Percentiles rank a stretch among this genome's conserved stretches.
Conservation (phyloP, 192 early-diverging fungal genomes). For the Coemansia sp. region DNA sequence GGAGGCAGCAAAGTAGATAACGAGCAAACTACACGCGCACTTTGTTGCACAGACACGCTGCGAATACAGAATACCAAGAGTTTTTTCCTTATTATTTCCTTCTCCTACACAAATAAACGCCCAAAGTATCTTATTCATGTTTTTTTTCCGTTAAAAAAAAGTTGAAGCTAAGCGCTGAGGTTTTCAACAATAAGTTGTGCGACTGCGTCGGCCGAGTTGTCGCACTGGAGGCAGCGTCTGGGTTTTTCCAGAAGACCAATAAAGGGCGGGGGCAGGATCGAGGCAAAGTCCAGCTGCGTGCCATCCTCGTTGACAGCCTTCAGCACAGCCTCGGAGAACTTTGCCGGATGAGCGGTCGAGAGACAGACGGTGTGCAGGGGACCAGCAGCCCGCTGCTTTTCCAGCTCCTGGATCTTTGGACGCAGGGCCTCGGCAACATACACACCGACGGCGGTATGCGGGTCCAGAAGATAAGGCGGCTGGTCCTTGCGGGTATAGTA, state of each 20-base stretch:
- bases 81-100: background rate
- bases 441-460: constrained; percentile 96
- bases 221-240: constrained; percentile 55
- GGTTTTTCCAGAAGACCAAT: constrained; percentile 69
- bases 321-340: constrained; percentile 92
- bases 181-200: constrained; percentile 31
- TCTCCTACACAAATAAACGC: background rate
- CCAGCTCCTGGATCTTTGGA: constrained; percentile 11
- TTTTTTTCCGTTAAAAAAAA: background rate
- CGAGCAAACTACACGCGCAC: too few relatives aligned
- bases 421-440: constrained; percentile 67
- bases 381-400: background rate
- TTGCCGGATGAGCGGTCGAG: constrained; percentile 93
- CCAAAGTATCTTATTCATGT: background rate
- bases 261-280: constrained; percentile 67
- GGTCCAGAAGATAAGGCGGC: constrained; percentile 79
- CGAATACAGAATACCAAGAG: background rate
- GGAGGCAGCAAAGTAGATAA: constrained; percentile 27
- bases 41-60: too few relatives aligned
- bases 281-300: constrained; percentile 53
- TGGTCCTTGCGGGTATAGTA: constrained; percentile 48
- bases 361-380: constrained; percentile 59
- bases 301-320: constrained; percentile 59
- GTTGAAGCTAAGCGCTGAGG: background rate
- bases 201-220: constrained; percentile 45